Conservation (phyloP, 345 rosid species). For the Corymbia maculata region DNA sequence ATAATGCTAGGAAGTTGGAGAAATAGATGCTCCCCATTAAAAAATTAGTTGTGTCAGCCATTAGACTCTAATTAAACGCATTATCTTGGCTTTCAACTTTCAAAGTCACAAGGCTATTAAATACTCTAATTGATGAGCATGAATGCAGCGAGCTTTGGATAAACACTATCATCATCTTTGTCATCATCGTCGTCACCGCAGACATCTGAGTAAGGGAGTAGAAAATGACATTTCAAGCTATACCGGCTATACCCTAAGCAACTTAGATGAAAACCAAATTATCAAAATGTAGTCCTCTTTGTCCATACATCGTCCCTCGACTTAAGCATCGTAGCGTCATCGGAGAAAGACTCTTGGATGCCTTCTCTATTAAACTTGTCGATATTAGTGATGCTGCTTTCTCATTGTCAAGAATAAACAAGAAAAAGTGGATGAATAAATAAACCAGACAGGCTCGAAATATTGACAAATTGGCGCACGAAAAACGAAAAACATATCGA, state of each 20-base stretch:
- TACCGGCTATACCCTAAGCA: background rate
- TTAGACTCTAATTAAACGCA: background rate
- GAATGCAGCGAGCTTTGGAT: background rate
- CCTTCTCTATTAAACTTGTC: background rate
- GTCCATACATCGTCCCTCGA: background rate
- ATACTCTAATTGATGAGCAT: background rate
- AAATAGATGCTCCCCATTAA: background rate
- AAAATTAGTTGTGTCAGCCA: background rate
- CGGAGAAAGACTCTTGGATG: background rate
- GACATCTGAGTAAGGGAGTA: background rate
- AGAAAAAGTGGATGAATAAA: background rate
- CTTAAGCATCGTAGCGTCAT: background rate
- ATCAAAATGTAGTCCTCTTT: background rate
- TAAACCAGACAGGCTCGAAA: background rate
- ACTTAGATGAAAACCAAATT: background rate
- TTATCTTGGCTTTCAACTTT: background rate
- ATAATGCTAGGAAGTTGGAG: background rate
- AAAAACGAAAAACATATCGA: background rate
- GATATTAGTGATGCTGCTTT: background rate
- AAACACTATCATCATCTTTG: background rate
- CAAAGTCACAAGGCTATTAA: background rate
- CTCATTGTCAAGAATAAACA: background rate
- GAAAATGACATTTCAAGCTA: background rate
- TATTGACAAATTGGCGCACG: background rate
- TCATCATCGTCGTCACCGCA: rapidly evolving